Conservation (phyloP, 1,284 basidiomycete genomes). For the Cutaneotrichosporon sp. region DNA sequence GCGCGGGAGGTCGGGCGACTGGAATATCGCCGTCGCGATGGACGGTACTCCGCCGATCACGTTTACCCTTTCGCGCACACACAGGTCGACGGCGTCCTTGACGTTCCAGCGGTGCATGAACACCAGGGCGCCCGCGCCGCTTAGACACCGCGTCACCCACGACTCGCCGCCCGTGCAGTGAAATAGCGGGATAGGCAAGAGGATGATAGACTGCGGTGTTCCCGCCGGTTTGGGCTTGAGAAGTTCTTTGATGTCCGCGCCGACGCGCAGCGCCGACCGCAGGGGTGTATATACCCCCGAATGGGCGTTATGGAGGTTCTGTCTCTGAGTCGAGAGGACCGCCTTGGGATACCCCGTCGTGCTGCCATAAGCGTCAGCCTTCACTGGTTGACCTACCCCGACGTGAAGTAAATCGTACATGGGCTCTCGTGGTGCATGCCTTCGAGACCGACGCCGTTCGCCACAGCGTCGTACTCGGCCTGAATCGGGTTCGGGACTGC, state of each 20-base stretch:
- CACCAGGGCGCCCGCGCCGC: constrained; percentile 33
- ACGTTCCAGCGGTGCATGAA: constrained; percentile 35
- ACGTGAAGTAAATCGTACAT: constrained; percentile 41
- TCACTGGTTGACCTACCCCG: neutral
- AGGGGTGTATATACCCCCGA: constrained; percentile 21
- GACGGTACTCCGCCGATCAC: constrained; percentile 43
- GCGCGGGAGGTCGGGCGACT: constrained; percentile 12
- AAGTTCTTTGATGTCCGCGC: constrained; percentile 18
- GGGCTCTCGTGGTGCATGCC: neutral
- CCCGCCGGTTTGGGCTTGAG: neutral
- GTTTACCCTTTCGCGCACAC: constrained; percentile 27
- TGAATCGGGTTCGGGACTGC: neutral
- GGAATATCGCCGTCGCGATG: constrained; percentile 28
- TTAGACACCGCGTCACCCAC: constrained; percentile 38
- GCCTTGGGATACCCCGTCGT: constrained; percentile 32
- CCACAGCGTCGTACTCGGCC: neutral
- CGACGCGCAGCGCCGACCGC: constrained; percentile 32
- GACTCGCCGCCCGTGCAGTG: constrained; percentile 44
- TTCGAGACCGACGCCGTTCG: constrained; percentile 6
- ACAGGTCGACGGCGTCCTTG: constrained; percentile 28
- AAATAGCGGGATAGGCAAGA: constrained; percentile 40
- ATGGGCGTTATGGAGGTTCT: constrained; percentile 10
- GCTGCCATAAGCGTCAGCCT: neutral
- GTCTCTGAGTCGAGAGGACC: constrained; percentile 35
- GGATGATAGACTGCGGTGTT: constrained; percentile 24